phyloP scores from a whole-genome alignment of 2,329 filamentous ascomycete species.

The Trichoderma pleuroti region DNA sequence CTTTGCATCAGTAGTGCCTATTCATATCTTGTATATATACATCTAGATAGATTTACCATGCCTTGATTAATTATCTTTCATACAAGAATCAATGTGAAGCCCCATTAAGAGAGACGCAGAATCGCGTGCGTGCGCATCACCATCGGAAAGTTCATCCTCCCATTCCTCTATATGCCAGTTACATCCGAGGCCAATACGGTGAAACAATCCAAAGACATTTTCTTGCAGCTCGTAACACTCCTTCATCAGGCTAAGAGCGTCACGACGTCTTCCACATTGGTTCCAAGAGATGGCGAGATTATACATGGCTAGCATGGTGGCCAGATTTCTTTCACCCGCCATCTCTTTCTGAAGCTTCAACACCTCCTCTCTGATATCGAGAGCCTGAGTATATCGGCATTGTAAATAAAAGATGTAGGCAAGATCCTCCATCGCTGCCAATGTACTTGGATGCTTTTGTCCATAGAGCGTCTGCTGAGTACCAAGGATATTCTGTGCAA shows the following conservation, averaged over 20 bases:
- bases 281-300: not conserved
- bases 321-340: not conserved
- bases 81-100: too few relatives aligned
- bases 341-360: not conserved
- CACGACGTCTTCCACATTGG: rapidly evolving
- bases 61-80: too few relatives aligned
- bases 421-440: not conserved
- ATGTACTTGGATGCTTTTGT: not conserved
- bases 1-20: too few relatives aligned
- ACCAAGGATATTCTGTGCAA: not conserved
- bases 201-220: too few relatives aligned
- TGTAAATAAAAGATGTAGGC: not conserved
- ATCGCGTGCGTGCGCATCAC: too few relatives aligned
- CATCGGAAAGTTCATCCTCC: too few relatives aligned
- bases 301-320: not conserved
- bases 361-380: not conserved
- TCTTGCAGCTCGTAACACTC: too few relatives aligned
- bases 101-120: too few relatives aligned
- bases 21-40: too few relatives aligned
- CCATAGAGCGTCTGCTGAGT: not conserved
- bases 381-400: not conserved
- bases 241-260: not conserved
- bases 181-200: too few relatives aligned
- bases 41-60: too few relatives aligned
- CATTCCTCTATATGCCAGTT: too few relatives aligned